Evolutionary conservation across 352 stramenopile genomes (phyloP).

Genomic region (Globisporangium sylvaticum): DNA sequence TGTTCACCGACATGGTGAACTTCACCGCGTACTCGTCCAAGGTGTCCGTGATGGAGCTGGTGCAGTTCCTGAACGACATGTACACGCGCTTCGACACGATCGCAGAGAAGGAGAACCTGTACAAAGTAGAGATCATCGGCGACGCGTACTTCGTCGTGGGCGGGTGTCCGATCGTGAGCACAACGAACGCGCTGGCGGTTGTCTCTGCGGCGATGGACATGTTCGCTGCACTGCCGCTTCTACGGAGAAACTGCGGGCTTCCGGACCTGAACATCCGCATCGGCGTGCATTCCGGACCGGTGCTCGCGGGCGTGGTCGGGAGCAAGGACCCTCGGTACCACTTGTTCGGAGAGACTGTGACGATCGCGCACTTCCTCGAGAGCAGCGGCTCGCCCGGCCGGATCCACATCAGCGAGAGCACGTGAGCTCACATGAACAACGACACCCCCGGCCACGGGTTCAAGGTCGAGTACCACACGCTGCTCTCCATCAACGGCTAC

Average conservation of each 20-base stretch:
- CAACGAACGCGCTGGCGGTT: slow-evolving; percentile 63
- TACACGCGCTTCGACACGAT: slow-evolving; percentile 88
- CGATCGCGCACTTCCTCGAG: slow-evolving; percentile 79
- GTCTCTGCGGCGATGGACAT: slow-evolving; percentile 76
- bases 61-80: slow-evolving; percentile 88
- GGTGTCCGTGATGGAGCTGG: slow-evolving; percentile 77
- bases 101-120: slow-evolving; percentile 78
- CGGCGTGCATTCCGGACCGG: slow-evolving; percentile 75
- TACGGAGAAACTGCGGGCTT: slow-evolving; percentile 71
- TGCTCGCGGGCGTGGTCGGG: slow-evolving; percentile 83
- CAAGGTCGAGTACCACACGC: slow-evolving; percentile 83
- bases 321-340: slow-evolving; percentile 83
- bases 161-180: slow-evolving; percentile 56
- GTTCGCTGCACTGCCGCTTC: slow-evolving; percentile 53
- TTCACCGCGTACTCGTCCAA: slow-evolving; percentile 83
- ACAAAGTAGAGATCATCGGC: slow-evolving; percentile 90
- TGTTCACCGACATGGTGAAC: slow-evolving; percentile 87
- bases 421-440: slow-evolving; percentile 80
- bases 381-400: slow-evolving; percentile 67
- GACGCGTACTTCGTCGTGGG: slow-evolving; percentile 86
- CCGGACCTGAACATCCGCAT: slow-evolving; percentile 85
- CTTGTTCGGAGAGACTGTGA: slow-evolving; percentile 84
- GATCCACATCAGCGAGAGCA: slow-evolving; percentile 83
- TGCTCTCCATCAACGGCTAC: slow-evolving; percentile 70
- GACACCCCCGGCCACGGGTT: slow-evolving; percentile 72